A percentile compares a stretch with the other conserved stretches of the same genome.
These are phyloP conservation scores for Arthrobotrys sphaeroides DNA, from an alignment of 2,329 filamentous ascomycete species.

Conservation along the genomic window DNA sequence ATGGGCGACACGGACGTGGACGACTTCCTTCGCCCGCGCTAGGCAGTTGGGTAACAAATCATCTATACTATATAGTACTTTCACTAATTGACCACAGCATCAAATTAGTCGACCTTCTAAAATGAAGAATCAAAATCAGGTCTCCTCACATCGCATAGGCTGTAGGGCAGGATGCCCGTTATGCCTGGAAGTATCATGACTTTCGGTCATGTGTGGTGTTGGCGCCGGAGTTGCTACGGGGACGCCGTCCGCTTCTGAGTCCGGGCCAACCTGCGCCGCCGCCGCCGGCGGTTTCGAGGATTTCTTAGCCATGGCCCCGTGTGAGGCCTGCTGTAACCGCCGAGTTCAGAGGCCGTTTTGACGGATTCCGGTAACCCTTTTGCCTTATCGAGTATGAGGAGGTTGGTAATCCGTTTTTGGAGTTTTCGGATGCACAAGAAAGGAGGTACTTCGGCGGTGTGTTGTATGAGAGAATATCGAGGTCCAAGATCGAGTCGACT, in stretches of 20 bases:
- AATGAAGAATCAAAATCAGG: background rate
- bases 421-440: slow-evolving; percentile 4
- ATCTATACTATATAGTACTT: slow-evolving; percentile 50
- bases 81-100: slow-evolving; percentile 23
- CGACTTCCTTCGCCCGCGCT: slow-evolving; percentile 48
- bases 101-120: slow-evolving; percentile 1
- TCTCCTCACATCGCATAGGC: slow-evolving; percentile 48
- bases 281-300: slow-evolving; percentile 25
- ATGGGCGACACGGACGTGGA: slow-evolving; percentile 50
- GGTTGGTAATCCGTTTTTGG: background rate
- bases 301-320: slow-evolving; percentile 50
- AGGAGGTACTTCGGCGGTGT: slow-evolving; percentile 23
- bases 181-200: slow-evolving; percentile 24
- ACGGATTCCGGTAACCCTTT: slow-evolving; percentile 8
- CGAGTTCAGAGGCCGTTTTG: slow-evolving; percentile 45
- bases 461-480: slow-evolving; percentile 33
- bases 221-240: slow-evolving; percentile 18
- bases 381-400: background rate
- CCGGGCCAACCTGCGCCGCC: slow-evolving; percentile 23
- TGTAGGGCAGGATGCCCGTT: slow-evolving; percentile 17
- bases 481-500: too few species aligned
- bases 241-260: slow-evolving; percentile 25
- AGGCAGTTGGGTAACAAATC: slow-evolving; percentile 52
- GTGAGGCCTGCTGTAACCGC: slow-evolving; percentile 35
- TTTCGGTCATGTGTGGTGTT: slow-evolving; percentile 36